These are phyloP conservation scores for Coniella vitis DNA, from an alignment of 2,329 filamentous ascomycete genomes.

Conservation along the genomic window DNA sequence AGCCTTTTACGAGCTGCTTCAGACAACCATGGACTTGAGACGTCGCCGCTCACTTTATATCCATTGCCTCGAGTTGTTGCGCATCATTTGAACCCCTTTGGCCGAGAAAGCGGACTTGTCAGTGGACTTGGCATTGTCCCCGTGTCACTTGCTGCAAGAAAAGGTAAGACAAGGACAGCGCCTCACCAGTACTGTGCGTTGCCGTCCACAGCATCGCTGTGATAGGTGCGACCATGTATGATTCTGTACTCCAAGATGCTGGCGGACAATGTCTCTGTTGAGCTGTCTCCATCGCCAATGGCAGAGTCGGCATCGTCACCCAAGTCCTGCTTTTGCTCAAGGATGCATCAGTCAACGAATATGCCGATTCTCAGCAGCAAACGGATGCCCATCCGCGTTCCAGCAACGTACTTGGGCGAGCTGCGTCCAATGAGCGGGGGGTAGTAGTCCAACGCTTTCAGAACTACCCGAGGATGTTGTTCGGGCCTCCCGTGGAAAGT, in stretches of 20 bases:
- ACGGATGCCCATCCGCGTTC: neutral
- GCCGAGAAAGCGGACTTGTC: neutral
- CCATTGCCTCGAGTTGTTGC: conserved; percentile 25
- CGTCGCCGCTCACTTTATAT: conserved; percentile 21
- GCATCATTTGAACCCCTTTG: conserved; percentile 25
- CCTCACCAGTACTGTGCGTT: conserved; percentile 15
- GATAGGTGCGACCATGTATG: conserved; percentile 15
- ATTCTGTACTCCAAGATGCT: conserved; percentile 15
- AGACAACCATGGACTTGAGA: too few species aligned
- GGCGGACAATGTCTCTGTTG: conserved; percentile 13
- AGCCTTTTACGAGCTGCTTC: too few species aligned
- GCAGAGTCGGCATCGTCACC: conserved; percentile 15
- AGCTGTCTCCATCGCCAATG: conserved; percentile 12
- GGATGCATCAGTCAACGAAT: neutral
- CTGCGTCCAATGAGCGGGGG: conserved; percentile 14
- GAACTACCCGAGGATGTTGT: too few species aligned
- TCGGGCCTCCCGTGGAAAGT: neutral
- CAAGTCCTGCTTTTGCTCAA: conserved; percentile 2
- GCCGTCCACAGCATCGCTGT: conserved; percentile 12
- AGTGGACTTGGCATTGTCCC: neutral
- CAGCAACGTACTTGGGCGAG: conserved; percentile 12
- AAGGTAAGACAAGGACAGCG: conserved; percentile 21
- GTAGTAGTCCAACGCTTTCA: conserved; percentile 6
- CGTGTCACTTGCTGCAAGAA: neutral
- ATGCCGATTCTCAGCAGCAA: neutral